Evolutionary conservation across 2,329 filamentous ascomycete species (phyloP).

Genomic region (Stagonosporopsis chrysanthemi): DNA sequence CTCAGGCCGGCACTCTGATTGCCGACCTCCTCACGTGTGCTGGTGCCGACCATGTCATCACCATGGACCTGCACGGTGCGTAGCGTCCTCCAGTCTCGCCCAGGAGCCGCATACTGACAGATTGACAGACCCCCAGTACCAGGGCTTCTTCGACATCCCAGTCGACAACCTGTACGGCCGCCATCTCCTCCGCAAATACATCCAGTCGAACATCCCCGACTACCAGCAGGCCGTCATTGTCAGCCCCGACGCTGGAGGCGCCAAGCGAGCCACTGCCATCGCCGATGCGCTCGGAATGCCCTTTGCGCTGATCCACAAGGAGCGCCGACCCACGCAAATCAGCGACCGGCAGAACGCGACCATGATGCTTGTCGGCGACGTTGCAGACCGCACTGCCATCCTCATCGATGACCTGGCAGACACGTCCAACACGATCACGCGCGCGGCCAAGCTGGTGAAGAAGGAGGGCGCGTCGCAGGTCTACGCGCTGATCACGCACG

Average conservation of each 20-base stretch:
- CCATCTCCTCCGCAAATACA: slow-evolving; percentile 72
- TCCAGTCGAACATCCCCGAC: slow-evolving; percentile 82
- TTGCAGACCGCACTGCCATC: slow-evolving; percentile 81
- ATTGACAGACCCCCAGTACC: slow-evolving; percentile 89
- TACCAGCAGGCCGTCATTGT: slow-evolving; percentile 90
- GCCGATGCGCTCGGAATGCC: slow-evolving; percentile 92
- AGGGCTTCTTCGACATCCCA: slow-evolving; percentile 98
- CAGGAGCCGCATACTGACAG: slow-evolving; percentile 16
- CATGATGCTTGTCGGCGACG: slow-evolving; percentile 94
- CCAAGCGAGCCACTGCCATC: slow-evolving; percentile 94
- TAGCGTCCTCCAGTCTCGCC: background rate
- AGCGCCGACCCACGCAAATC: slow-evolving; percentile 87
- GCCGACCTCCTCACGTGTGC: slow-evolving; percentile 94
- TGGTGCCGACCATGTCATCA: slow-evolving; percentile 95
- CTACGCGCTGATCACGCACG: slow-evolving; percentile 92
- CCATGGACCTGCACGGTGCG: slow-evolving; percentile 77
- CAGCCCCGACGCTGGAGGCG: slow-evolving; percentile 93
- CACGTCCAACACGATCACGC: slow-evolving; percentile 95
- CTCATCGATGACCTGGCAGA: slow-evolving; percentile 94
- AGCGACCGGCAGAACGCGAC: slow-evolving; percentile 80
- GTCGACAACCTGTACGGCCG: slow-evolving; percentile 96
- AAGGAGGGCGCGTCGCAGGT: slow-evolving; percentile 89
- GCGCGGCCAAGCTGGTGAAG: slow-evolving; percentile 95
- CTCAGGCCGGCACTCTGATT: slow-evolving; percentile 92
- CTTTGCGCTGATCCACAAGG: slow-evolving; percentile 98